phyloP scores from a whole-genome alignment of 768 basidiomycete genomes.

The Steccherinum ochraceum region DNA sequence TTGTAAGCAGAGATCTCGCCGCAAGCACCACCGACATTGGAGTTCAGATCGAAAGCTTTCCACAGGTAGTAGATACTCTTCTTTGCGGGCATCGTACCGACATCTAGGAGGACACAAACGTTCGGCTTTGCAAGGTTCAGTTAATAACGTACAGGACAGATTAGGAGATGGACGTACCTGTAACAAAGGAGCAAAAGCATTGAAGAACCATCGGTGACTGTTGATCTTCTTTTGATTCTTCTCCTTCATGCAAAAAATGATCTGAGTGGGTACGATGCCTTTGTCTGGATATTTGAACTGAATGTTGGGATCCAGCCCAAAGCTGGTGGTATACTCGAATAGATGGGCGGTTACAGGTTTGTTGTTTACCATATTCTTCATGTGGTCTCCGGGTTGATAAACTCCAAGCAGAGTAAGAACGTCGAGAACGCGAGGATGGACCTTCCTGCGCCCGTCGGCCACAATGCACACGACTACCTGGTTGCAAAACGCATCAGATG shows the following conservation, averaged over 20 bases:
- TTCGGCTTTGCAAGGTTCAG: constrained; percentile 46
- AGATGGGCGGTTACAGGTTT: constrained; percentile 68
- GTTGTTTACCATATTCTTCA: constrained; percentile 62
- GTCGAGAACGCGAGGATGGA: constrained; percentile 81
- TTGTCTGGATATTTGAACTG: constrained; percentile 88
- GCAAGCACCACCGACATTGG: constrained; percentile 91
- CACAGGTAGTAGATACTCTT: constrained; percentile 91
- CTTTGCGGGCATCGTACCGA: constrained; percentile 85
- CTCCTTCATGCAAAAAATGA: constrained; percentile 87
- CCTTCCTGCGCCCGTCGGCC: constrained; percentile 77
- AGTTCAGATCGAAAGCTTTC: constrained; percentile 91
- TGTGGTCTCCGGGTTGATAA: constrained; percentile 68
- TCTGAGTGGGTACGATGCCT: constrained; percentile 92
- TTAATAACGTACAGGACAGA: background rate
- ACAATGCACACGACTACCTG: constrained; percentile 92
- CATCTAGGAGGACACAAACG: constrained; percentile 88
- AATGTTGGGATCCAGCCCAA: constrained; percentile 70
- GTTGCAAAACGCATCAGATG: background rate
- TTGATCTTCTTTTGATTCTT: constrained; percentile 98
- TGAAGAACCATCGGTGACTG: constrained; percentile 96
- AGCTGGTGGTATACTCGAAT: constrained; percentile 85
- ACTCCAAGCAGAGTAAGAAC: constrained; percentile 90
- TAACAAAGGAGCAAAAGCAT: constrained; percentile 79
- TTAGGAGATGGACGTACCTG: constrained; percentile 45
- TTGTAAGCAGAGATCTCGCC: constrained; percentile 96